Conservation (phyloP, 371 early-diverging fungal genomes). For the Zychaea mexicana region DNA sequence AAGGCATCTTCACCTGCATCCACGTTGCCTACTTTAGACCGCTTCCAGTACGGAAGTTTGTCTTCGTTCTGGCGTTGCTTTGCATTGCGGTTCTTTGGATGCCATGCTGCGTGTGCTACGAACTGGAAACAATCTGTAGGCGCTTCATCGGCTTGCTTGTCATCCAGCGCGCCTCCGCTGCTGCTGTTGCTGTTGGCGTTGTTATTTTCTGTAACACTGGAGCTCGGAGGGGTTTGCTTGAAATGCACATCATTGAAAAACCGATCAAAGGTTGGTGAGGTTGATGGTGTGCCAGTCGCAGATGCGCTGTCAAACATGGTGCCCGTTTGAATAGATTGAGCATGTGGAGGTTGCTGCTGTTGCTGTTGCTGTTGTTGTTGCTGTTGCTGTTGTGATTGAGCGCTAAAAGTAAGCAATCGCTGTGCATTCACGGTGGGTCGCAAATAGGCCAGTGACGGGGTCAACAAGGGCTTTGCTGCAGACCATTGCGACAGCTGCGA, state of each 20-base stretch:
- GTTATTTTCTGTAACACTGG: not conserved
- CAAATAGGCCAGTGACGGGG: conserved; percentile 16
- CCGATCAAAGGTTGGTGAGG: conserved; percentile 1
- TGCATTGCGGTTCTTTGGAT: conserved; percentile 42
- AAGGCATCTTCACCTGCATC: conserved; percentile 78
- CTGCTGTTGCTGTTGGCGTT: not conserved
- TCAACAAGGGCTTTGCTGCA: conserved; percentile 14
- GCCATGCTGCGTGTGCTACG: conserved; percentile 52
- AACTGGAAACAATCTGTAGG: conserved; percentile 33
- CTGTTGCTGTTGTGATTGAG: conserved; percentile 9
- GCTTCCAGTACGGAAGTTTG: conserved; percentile 52
- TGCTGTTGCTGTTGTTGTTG: conserved; percentile 11
- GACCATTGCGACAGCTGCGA: conserved; percentile 18
- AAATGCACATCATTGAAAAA: conserved; percentile 1
- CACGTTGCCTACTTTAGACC: conserved; percentile 54
- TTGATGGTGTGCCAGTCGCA: not conserved
- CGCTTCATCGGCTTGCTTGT: conserved; percentile 4
- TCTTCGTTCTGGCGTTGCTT: conserved; percentile 20
- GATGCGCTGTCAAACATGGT: not conserved
- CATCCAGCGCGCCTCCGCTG: not conserved
- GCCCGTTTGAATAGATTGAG: not conserved
- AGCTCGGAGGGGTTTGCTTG: not conserved
- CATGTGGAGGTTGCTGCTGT: not conserved
- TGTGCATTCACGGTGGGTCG: conserved; percentile 20
- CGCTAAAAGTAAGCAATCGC: conserved; percentile 17